These are phyloP conservation scores for Gloeophyllum trabeum DNA, from an alignment of 768 basidiomycete species.

Conservation along the genomic window DNA sequence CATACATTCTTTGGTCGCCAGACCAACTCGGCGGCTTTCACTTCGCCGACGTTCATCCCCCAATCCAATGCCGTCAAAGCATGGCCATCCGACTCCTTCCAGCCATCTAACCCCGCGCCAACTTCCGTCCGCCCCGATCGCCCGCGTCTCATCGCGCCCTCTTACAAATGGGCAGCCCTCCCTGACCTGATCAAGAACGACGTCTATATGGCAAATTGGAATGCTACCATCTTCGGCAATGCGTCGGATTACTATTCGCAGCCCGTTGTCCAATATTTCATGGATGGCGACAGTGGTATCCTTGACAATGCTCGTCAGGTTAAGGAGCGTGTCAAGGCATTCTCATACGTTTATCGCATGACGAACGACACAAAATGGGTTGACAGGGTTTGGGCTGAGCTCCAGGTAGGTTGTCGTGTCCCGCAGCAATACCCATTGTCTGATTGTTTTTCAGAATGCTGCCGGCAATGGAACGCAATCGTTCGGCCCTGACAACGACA, in stretches of 20 bases:
- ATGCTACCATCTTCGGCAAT: slow-evolving; percentile 82
- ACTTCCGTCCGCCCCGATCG: slow-evolving; percentile 63
- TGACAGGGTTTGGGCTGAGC: slow-evolving; percentile 74
- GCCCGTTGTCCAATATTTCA: slow-evolving; percentile 55
- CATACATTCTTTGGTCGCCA: no score
- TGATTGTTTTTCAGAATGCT: slow-evolving; percentile 40
- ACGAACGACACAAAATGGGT: slow-evolving; percentile 89
- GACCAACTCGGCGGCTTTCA: slow-evolving; percentile 69
- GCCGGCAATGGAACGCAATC: slow-evolving; percentile 52
- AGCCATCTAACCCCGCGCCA: slow-evolving; percentile 50
- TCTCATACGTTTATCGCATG: slow-evolving; percentile 83
- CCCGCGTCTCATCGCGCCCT: slow-evolving; percentile 85
- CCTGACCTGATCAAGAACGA: slow-evolving; percentile 68
- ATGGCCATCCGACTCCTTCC: slow-evolving; percentile 78
- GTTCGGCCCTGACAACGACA: slow-evolving; percentile 53
- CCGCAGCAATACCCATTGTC: not conserved
- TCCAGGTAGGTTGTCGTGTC: slow-evolving; percentile 46
- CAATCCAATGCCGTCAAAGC: slow-evolving; percentile 36
- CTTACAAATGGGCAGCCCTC: slow-evolving; percentile 85
- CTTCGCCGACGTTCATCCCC: slow-evolving; percentile 57
- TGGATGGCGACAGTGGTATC: slow-evolving; percentile 84
- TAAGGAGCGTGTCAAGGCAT: slow-evolving; percentile 88
- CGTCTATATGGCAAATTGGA: slow-evolving; percentile 83
- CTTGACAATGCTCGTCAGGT: slow-evolving; percentile 83
- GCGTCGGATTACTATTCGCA: slow-evolving; percentile 61